Evolutionary conservation across 805 yeast species (phyloP).

Genomic region (Candida namnaoensis): DNA sequence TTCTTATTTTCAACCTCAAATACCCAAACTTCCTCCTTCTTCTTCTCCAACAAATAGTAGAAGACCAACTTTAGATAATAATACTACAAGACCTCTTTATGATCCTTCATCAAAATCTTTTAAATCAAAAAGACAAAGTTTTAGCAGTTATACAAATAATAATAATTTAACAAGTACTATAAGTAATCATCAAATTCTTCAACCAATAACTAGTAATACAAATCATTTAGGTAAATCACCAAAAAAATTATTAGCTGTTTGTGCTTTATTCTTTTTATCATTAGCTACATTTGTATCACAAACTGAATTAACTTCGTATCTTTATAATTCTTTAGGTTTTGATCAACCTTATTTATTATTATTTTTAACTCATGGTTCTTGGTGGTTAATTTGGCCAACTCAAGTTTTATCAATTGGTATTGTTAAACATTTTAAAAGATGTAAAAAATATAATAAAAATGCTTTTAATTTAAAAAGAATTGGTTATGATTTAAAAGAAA

Average conservation of each 20-base stretch:
- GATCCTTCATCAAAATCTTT: too few relatives aligned
- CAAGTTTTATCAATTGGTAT: conserved; percentile 46
- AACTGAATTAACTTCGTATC: conserved; percentile 70
- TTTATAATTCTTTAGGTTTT: conserved; percentile 47
- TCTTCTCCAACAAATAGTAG: too few relatives aligned
- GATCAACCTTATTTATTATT: conserved; percentile 62
- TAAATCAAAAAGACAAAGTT: too few relatives aligned
- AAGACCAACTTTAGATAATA: too few relatives aligned
- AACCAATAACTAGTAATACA: too few relatives aligned
- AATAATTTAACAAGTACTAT: too few relatives aligned
- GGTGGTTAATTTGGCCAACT: conserved; percentile 67
- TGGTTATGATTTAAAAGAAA: conserved; percentile 20
- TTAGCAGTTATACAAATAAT: too few relatives aligned
- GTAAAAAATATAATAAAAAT: conserved; percentile 4
- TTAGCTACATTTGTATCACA: conserved; percentile 62
- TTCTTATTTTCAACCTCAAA: too few relatives aligned
- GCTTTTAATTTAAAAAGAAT: conserved; percentile 8
- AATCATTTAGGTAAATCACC: conserved; percentile 9
- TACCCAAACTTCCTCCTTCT: too few relatives aligned
- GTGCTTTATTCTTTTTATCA: conserved; percentile 36
- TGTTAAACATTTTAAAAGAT: conserved; percentile 30
- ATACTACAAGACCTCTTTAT: too few relatives aligned
- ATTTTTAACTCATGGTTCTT: conserved; percentile 68
- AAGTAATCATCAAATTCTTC: too few relatives aligned
- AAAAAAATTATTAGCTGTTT: conserved; percentile 33